A percentile compares a stretch with the other conserved stretches of the same genome.
phyloP scores from a whole-genome alignment of 257 asterid genomes.

The Nicotiana knightiana region DNA sequence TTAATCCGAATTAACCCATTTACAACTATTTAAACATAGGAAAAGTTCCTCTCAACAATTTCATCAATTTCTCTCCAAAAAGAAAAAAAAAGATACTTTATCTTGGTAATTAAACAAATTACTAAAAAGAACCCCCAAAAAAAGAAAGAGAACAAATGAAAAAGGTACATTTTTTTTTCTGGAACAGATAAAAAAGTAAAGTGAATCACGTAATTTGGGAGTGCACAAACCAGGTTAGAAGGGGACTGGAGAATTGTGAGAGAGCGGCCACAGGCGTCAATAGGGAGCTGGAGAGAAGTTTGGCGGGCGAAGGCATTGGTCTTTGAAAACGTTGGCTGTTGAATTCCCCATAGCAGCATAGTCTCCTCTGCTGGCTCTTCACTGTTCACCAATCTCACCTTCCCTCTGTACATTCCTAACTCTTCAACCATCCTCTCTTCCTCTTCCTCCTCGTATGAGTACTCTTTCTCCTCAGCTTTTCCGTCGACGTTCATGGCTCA shows the following conservation, averaged over 20 bases:
- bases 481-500: constrained; percentile 3
- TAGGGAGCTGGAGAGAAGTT: constrained; percentile 58
- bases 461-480: background rate
- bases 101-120: background rate
- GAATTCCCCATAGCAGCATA: constrained; percentile 84
- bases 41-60: background rate
- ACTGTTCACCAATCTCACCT: constrained; percentile 40
- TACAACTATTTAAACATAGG: too few species aligned
- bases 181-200: too few species aligned
- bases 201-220: constrained; percentile 14
- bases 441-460: constrained; percentile 20
- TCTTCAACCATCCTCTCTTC: constrained; percentile 28
- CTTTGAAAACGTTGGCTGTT: constrained; percentile 71
- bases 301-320: constrained; percentile 68
- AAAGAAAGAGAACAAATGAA: too few species aligned
- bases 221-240: constrained; percentile 24
- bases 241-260: constrained; percentile 81
- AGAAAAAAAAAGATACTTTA: background rate
- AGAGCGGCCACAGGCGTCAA: constrained; percentile 84
- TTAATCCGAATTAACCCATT: background rate
- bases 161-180: too few species aligned
- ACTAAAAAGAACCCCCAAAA: background rate
- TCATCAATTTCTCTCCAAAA: background rate
- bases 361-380: constrained; percentile 54
- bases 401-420: constrained; percentile 56